Evolutionary conservation across 75 land plant species (phyloP).

Genomic region (Pinus tabuliformis): DNA sequence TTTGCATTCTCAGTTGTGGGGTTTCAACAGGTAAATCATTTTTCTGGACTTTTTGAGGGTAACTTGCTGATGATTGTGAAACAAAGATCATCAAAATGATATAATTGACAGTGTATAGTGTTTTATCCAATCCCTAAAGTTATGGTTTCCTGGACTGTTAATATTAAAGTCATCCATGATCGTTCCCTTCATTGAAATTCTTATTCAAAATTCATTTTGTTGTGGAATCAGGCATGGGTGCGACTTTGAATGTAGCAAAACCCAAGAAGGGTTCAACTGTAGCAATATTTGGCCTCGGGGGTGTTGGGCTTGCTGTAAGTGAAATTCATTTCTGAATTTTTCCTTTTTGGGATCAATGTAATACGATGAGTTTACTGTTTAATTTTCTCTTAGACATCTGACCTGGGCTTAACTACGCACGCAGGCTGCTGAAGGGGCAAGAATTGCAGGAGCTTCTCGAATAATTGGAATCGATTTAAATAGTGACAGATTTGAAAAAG

Average conservation of each 20-base stretch:
- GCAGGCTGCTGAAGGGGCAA: background rate
- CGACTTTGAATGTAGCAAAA: too few relatives aligned
- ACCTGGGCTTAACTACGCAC: slow-evolving; percentile 3
- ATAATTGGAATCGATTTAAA: too few relatives aligned
- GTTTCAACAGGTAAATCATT: slow-evolving; percentile 7
- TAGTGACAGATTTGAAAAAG: too few relatives aligned
- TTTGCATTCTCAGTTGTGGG: too few relatives aligned
- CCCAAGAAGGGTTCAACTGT: too few relatives aligned
- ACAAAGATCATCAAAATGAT: too few relatives aligned
- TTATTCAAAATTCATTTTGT: background rate
- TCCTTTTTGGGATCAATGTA: background rate
- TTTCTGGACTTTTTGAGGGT: background rate
- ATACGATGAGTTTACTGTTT: background rate
- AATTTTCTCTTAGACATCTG: background rate
- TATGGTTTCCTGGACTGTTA: background rate
- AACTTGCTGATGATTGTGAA: background rate
- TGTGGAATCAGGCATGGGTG: slow-evolving; percentile 49
- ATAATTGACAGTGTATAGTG: too few relatives aligned
- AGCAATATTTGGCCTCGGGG: too few relatives aligned
- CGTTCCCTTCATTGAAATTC: background rate
- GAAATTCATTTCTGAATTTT: background rate
- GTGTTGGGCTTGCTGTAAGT: too few relatives aligned
- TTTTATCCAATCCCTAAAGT: background rate
- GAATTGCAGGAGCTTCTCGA: too few relatives aligned
- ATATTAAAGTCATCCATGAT: too few relatives aligned